Percentiles rank a stretch among this genome's conserved stretches.
Evolutionary conservation across 1,284 basidiomycete species (phyloP).

Genomic region (Cutaneotrichosporon cutaneum): DNA sequence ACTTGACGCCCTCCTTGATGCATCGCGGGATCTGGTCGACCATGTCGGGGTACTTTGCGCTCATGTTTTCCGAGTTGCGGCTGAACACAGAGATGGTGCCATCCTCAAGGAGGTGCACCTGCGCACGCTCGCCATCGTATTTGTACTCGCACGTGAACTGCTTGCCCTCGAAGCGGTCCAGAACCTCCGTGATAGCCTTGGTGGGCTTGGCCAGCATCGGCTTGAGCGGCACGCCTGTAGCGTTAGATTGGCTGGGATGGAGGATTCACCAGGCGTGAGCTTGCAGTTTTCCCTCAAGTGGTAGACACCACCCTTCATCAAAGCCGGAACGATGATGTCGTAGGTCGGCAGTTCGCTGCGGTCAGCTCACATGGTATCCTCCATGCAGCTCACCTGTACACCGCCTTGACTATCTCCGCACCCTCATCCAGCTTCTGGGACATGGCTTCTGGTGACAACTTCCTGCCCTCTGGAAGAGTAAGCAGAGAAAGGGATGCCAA

Average conservation of each 20-base stretch:
- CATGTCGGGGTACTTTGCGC: constrained; percentile 97
- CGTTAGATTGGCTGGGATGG: neutral
- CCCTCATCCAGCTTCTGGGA: constrained; percentile 75
- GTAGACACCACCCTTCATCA: constrained; percentile 76
- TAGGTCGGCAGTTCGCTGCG: constrained; percentile 88
- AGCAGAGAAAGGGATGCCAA: constrained; percentile 53
- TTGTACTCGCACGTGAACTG: constrained; percentile 99
- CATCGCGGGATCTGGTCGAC: constrained; percentile 89
- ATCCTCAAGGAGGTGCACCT: constrained; percentile 79
- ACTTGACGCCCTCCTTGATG: constrained; percentile 70
- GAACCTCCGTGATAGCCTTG: constrained; percentile 97
- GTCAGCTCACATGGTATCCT: constrained; percentile 1
- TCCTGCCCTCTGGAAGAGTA: constrained; percentile 56
- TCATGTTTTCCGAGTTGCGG: constrained; percentile 99
- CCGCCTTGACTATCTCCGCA: constrained; percentile 75
- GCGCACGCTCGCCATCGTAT: constrained; percentile 97
- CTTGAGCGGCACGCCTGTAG: constrained; percentile 81
- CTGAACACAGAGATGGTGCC: constrained; percentile 87
- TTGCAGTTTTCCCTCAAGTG: constrained; percentile 74
- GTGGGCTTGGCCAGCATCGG: constrained; percentile 99
- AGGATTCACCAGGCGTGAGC: constrained; percentile 71
- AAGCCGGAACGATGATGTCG: constrained; percentile 87
- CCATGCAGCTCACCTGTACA: constrained; percentile 69
- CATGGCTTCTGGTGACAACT: constrained; percentile 71
- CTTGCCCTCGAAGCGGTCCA: constrained; percentile 95